Base-by-base conservation (phyloP, 2,329 filamentous ascomycete genomes). In the Fusarium nelsonii region DNA sequence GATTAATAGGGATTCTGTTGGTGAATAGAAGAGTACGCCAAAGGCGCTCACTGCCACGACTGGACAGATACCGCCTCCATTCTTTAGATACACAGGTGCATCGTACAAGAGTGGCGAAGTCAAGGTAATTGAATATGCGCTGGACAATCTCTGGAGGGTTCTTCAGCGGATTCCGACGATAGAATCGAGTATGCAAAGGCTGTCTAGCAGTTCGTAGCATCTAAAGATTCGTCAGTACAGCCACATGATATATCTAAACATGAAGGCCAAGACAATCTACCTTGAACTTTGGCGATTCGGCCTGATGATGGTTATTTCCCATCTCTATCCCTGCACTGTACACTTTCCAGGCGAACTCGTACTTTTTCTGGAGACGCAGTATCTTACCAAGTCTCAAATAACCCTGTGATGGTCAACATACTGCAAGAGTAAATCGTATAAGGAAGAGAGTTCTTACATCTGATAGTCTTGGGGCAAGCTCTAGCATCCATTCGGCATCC, bases 401-500 rank as follows among this genome's bases (percentile, higher is more conserved):
- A 9, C 81, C 81, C 81, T 83, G 8, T 34, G 12, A 3, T 18
- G 43, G 50, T 74, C 39, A 74, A 56, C 18, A 44, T 36, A 9
- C 4, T n/a, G n/a, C 8, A 23, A 23, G 4, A 5, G 23, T 23
- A 6, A 23, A 32, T 37, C 8, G 34, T 37, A 9, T 20, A n/a
- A 23, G 26, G 7, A 45, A 12, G 20, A 37, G n/a, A 11, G 6
- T 8, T 39, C 77, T 37, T 71, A 82, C 81, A 68, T 83, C 80
- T 16, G 81, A 76, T 3, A 78, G 70, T 36, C 76, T 73, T 23
- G 81, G 81, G 8, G 81, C 79, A 41, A 83, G 75, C 55, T 82
- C 80, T 18, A 83, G 64, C 23, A 83, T 77, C 80, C 81, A 83
- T 68, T 81, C 78, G 10, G 81, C 81, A 55, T 83, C 81, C 34